Evolutionary conservation across 768 basidiomycete genomes (phyloP), one percentile per base, ranked within the genome.

Genomic region (Mycena metata): DNA sequence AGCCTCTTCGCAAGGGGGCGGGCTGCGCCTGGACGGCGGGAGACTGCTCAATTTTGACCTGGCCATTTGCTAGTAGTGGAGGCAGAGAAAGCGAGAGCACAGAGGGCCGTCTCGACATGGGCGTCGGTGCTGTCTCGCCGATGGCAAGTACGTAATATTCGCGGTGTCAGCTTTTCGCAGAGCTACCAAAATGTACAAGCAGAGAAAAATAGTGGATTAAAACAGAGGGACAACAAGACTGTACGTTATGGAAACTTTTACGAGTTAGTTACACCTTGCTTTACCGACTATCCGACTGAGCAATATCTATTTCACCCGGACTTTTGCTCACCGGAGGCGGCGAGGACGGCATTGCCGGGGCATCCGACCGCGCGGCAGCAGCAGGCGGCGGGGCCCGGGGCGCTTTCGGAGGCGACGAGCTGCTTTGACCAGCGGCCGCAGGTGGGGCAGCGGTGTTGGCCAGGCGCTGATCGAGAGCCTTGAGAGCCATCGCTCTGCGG

Each of bases 391-490:
- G 78, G 16, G 70, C 67, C 51, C 81, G 78, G 42, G 81, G 77
- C 23, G 73, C 50, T 51, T 77, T 76, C 24, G 79, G 70, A 23
- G 81, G 70, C 12, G 69, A 72, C 30, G 74, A 56, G 65, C 81
- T 80, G 65, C 81, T 80, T 10, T 80, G 75, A 2, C 83, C 76
- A 65, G 75, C 75, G 49, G 80, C 76, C 19, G 79, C 79, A 19
- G 79, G 74, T 23, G 86, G 83, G 39, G 86, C 82, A 51, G 85
- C 81, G 21, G 87, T 85, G 68, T 86, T 90, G 35, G 96, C 95
- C 59, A 99, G 79, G 35, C 96, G 88, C 74, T 98, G 96, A 74
- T 99, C 98, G 41, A 99, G 87, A 5, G 98, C 98, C 79, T 98
- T 98, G 74, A 99, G 83, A 35, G 98, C 98, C 84, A 99, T 89